A percentile compares a stretch with the other conserved stretches of the same genome.
These are phyloP conservation scores for Phytopythium sindhum DNA, from an alignment of 352 stramenopile genomes.

Conservation along the genomic window DNA sequence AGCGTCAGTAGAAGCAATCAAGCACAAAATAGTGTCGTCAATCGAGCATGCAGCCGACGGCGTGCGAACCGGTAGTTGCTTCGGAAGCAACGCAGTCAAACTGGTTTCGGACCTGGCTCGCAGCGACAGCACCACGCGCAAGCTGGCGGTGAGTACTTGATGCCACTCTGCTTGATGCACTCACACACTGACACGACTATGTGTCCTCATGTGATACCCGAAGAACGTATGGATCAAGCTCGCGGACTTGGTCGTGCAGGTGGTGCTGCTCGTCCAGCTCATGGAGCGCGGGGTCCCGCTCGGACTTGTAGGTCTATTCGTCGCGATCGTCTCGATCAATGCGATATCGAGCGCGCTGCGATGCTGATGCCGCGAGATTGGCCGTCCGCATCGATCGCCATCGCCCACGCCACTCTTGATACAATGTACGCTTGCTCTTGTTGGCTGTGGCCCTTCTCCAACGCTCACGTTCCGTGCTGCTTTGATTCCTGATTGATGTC, in stretches of 20 bases:
- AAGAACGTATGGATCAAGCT: slow-evolving; percentile 25
- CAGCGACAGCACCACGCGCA: not conserved
- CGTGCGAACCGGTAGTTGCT: not conserved
- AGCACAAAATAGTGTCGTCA: not conserved
- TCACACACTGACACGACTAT: not conserved
- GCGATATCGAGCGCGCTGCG: slow-evolving; percentile 6
- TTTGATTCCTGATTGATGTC: not conserved
- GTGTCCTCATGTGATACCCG: not conserved
- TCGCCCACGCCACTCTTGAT: slow-evolving; percentile 21
- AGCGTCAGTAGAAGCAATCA: slow-evolving; percentile 1
- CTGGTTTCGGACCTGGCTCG: not conserved
- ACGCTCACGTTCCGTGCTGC: not conserved
- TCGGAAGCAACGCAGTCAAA: not conserved
- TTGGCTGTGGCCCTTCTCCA: not conserved
- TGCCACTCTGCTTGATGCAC: slow-evolving; percentile 2
- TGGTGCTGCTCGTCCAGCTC: slow-evolving; percentile 17
- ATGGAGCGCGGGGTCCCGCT: slow-evolving; percentile 17
- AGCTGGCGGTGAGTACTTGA: not conserved
- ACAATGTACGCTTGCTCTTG: slow-evolving; percentile 16
- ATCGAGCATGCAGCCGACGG: not conserved
- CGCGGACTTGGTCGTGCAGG: slow-evolving; percentile 18
- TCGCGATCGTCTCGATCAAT: slow-evolving; percentile 16
- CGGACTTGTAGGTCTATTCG: slow-evolving; percentile 18
- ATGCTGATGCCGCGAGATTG: slow-evolving; percentile 18
- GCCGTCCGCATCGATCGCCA: slow-evolving; percentile 2